Conservation (phyloP, 768 basidiomycete genomes). For the Mrakia blollopis region DNA sequence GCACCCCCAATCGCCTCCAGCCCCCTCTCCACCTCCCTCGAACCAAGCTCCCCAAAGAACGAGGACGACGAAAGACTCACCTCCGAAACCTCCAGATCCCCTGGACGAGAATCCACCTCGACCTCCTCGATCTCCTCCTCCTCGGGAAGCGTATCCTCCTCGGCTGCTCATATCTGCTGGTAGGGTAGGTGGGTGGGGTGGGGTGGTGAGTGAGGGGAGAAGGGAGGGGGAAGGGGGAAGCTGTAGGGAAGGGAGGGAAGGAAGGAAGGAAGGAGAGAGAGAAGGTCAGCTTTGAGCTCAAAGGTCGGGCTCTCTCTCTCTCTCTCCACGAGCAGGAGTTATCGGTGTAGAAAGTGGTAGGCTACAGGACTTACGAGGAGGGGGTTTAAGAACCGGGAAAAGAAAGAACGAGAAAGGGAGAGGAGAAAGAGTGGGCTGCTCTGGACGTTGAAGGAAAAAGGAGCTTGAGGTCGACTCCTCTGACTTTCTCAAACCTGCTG, state of each 20-base stretch:
- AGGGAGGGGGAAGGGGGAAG: background rate
- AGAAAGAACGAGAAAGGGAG: background rate
- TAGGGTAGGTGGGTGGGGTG: background rate
- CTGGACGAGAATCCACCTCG: slow-evolving; percentile 31
- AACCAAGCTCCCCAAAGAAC: slow-evolving; percentile 27
- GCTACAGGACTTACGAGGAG: background rate
- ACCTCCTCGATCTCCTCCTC: slow-evolving; percentile 31
- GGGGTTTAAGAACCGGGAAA: background rate
- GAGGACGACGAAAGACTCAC: background rate
- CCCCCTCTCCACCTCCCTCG: no score
- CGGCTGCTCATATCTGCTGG: slow-evolving; percentile 34
- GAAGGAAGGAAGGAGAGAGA: background rate
- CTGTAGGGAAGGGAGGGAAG: background rate
- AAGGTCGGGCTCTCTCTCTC: no score
- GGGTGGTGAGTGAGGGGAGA: background rate
- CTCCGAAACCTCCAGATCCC: slow-evolving; percentile 34
- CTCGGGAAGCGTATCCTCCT: slow-evolving; percentile 39
- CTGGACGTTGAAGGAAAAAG: no score
- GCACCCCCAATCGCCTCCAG: no score
- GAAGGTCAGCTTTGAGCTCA: background rate
- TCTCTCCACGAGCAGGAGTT: background rate
- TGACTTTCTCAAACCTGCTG: no score
- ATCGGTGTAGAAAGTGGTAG: background rate
- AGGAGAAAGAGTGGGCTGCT: no score
- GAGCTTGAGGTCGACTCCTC: no score